Evolutionary conservation across 257 asterid genomes (phyloP).

Genomic region (Oldenlandia corymbosa): DNA sequence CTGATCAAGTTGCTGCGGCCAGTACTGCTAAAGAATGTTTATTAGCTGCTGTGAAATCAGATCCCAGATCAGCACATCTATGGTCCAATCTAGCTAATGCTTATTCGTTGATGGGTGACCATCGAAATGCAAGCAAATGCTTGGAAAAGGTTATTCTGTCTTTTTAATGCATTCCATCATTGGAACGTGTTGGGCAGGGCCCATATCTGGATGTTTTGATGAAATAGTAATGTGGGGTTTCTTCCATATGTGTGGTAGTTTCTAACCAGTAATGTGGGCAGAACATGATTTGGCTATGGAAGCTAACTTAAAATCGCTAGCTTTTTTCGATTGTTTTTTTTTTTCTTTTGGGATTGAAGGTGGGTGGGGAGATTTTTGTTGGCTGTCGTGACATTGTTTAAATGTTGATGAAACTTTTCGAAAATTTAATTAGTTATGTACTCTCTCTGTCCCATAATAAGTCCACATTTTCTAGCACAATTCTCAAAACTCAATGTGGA

Average conservation of each 20-base stretch:
- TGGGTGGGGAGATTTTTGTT: too few species aligned
- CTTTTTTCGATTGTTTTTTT: too few species aligned
- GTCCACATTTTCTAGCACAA: too few species aligned
- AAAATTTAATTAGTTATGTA: too few species aligned
- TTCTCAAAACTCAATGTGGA: too few species aligned
- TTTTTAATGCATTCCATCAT: background rate
- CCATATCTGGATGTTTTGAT: slow-evolving; percentile 1
- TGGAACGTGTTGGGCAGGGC: background rate
- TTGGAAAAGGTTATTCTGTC: slow-evolving; percentile 63
- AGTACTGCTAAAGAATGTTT: slow-evolving; percentile 88
- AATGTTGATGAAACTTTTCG: background rate
- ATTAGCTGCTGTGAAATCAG: slow-evolving; percentile 76
- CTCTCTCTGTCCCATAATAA: too few species aligned
- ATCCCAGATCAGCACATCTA: slow-evolving; percentile 80
- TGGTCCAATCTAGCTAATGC: slow-evolving; percentile 95
- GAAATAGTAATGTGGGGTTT: too few species aligned
- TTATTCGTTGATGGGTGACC: slow-evolving; percentile 78
- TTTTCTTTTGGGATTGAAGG: too few species aligned
- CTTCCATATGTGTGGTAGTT: too few species aligned
- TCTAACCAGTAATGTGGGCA: too few species aligned
- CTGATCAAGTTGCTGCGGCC: slow-evolving; percentile 50
- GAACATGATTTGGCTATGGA: too few species aligned
- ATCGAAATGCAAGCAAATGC: slow-evolving; percentile 76
- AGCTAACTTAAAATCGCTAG: background rate
- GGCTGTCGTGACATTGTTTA: background rate